These are phyloP conservation scores for Hyaloscypha variabilis DNA, from an alignment of 495 filamentous ascomycete species.

Conservation along the genomic window DNA sequence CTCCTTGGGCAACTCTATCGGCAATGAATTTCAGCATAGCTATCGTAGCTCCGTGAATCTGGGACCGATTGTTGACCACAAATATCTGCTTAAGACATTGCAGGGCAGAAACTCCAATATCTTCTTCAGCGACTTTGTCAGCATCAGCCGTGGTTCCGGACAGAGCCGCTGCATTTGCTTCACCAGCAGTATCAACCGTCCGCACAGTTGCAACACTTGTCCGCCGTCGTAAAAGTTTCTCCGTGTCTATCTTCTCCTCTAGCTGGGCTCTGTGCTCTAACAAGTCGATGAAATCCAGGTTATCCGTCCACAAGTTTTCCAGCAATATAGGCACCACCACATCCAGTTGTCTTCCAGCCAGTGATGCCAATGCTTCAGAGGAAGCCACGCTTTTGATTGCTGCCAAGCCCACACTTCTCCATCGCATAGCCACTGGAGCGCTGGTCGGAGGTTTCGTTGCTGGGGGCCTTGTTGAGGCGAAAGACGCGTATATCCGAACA, in stretches of 20 bases:
- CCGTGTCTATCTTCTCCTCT: conserved; percentile 66
- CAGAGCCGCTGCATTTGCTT: conserved; percentile 69
- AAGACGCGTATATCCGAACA: conserved; percentile 73
- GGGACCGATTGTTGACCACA: conserved; percentile 69
- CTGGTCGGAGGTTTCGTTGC: conserved; percentile 55
- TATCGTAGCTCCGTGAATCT: conserved; percentile 72
- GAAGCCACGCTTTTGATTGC: conserved; percentile 79
- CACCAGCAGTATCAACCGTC: conserved; percentile 65
- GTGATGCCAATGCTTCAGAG: conserved; percentile 73
- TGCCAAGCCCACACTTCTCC: conserved; percentile 77
- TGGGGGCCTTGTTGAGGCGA: conserved; percentile 61
- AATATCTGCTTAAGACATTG: conserved; percentile 83
- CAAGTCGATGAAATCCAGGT: conserved; percentile 65
- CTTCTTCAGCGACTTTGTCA: conserved; percentile 83
- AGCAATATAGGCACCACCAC: conserved; percentile 80
- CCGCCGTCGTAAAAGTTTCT: conserved; percentile 59
- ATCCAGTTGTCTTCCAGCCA: conserved; percentile 72
- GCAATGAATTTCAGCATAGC: conserved; percentile 73
- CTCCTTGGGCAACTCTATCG: conserved; percentile 54
- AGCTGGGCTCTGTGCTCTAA: conserved; percentile 63
- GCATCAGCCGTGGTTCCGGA: conserved; percentile 78
- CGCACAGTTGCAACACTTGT: conserved; percentile 79
- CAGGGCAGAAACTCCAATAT: conserved; percentile 80
- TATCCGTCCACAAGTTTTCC: conserved; percentile 79
- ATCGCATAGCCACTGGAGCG: conserved; percentile 77